Conservation (phyloP, 1,284 basidiomycete species). For the Apiotrichum gamsii region DNA sequence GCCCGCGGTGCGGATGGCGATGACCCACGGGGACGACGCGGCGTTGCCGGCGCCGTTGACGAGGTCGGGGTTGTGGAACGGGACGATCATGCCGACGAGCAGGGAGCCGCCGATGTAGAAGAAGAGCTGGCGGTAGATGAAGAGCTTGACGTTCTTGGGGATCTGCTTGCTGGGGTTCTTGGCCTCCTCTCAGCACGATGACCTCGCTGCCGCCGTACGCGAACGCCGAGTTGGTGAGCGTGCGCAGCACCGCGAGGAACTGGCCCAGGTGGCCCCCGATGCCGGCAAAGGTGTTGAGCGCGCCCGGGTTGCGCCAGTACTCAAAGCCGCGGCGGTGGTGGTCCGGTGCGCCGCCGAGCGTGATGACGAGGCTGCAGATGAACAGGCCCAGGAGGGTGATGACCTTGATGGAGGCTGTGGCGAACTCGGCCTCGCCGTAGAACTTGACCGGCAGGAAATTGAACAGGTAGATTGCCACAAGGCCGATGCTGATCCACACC, state of each 20-base stretch:
- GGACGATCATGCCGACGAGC: conserved; percentile 70
- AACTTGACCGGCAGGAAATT: conserved; percentile 6
- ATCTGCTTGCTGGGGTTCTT: conserved; percentile 66
- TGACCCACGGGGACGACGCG: conserved; percentile 64
- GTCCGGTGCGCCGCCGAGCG: conserved; percentile 46
- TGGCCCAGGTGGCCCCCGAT: conserved; percentile 48
- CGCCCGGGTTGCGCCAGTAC: conserved; percentile 49
- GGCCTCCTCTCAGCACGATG: conserved; percentile 48
- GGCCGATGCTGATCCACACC: conserved; percentile 64
- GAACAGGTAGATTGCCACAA: conserved; percentile 44
- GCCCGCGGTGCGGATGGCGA: conserved; percentile 69
- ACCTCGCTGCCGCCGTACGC: conserved; percentile 27
- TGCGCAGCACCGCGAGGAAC: conserved; percentile 21
- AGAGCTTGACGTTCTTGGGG: conserved; percentile 64
- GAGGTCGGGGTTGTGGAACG: conserved; percentile 58
- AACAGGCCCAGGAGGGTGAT: conserved; percentile 54
- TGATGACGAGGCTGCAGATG: conserved; percentile 61
- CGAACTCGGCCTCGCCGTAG: conserved; percentile 46
- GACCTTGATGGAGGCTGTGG: conserved; percentile 65
- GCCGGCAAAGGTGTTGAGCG: conserved; percentile 45
- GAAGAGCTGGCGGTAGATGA: conserved; percentile 64
- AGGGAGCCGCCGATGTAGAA: conserved; percentile 60
- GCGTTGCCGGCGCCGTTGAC: conserved; percentile 53
- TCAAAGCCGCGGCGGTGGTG: conserved; percentile 45
- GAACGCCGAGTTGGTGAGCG: conserved; percentile 13